A percentile compares a stretch with the other conserved stretches of the same genome.
These are phyloP conservation scores for Aspergillus quadricinctus DNA, from an alignment of 2,329 filamentous ascomycete genomes.

Conservation along the genomic window DNA sequence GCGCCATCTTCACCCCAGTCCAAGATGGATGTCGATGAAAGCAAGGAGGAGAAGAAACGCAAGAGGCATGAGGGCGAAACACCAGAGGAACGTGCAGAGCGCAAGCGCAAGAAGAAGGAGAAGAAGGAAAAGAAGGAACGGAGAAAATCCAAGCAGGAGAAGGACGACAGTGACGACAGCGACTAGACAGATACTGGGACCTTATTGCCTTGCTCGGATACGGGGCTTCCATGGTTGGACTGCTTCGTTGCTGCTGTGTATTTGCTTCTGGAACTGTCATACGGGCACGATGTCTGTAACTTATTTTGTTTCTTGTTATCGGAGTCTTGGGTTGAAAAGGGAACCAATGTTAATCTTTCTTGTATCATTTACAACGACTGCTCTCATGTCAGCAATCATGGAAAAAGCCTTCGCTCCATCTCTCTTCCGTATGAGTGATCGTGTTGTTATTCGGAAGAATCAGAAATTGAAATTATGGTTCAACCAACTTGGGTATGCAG, in stretches of 20 bases:
- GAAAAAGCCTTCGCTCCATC: neutral
- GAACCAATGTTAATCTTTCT: conserved; percentile 27
- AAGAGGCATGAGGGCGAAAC: conserved; percentile 55
- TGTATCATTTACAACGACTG: conserved; percentile 14
- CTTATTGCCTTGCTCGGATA: conserved; percentile 11
- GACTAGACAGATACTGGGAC: conserved; percentile 33
- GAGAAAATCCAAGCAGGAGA: conserved; percentile 80
- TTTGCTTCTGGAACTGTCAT: conserved; percentile 8
- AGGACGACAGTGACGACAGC: conserved; percentile 61
- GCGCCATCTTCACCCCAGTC: conserved; percentile 25
- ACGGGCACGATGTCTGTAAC: conserved; percentile 35
- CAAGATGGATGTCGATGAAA: conserved; percentile 42
- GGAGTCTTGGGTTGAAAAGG: conserved; percentile 41
- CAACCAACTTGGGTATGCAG: neutral
- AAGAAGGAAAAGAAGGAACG: conserved; percentile 58
- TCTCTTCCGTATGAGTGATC: neutral
- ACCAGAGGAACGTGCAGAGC: conserved; percentile 44
- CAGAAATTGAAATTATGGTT: neutral
- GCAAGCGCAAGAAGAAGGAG: conserved; percentile 51
- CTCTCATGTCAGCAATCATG: neutral
- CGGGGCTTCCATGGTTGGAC: conserved; percentile 6
- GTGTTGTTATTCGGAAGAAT: too few relatives aligned
- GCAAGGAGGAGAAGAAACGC: conserved; percentile 49
- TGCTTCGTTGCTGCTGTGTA: conserved; percentile 1
- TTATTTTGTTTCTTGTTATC: conserved; percentile 30